Base-by-base conservation (phyloP, 768 basidiomycete genomes). In the Podaxis pistillaris region DNA sequence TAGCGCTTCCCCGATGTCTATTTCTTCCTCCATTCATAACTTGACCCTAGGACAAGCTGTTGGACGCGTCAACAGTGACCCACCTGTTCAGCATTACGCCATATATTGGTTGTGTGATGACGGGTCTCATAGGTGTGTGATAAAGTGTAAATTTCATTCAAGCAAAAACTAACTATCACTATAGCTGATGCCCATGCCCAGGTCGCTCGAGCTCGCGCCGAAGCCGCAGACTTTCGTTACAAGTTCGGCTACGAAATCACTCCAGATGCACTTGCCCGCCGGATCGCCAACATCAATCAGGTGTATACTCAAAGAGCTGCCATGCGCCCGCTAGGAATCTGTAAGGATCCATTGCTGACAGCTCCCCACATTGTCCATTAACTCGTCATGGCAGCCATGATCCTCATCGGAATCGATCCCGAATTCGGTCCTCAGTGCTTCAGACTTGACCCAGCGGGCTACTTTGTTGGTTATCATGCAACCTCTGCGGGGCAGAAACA, bases 231-330 rank as follows among this genome's bases (percentile, higher is more conserved):
- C 7, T 98, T 94, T 81, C 83, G 95, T 67, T 93, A 96, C 81
- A 98, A 97, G 75, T 96, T 90, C 70, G 97, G 97, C 30, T 96
- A 98, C 72, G 97, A 99, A 78, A 97, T 99, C 69, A 96, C 96
- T 2, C 94, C 96, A 3, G 96, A 97, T 72, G 90, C 92, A n/a
- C 83, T 99, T 49, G 93, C 97, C 22, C 88, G 95, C 66, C 85
- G 96, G 52, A 79, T 99, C 71, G 97, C 96, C 36, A 97, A 98
- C 74, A 94, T 98, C 75, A 98, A 98, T 72, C 97, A 98, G 76
- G 96, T 98, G 1, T 98, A 98, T 76, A 99, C 97, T 1, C 97
- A 99, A 76, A 84, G 93, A 62, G 96, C 96, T 1, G 97, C 86
- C 40, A 98, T 99, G 96, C 84, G 97, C 46, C 97, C 97, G 1